Base-by-base conservation (phyloP, 352 stramenopile genomes). In the Plasmopara halstedii region DNA sequence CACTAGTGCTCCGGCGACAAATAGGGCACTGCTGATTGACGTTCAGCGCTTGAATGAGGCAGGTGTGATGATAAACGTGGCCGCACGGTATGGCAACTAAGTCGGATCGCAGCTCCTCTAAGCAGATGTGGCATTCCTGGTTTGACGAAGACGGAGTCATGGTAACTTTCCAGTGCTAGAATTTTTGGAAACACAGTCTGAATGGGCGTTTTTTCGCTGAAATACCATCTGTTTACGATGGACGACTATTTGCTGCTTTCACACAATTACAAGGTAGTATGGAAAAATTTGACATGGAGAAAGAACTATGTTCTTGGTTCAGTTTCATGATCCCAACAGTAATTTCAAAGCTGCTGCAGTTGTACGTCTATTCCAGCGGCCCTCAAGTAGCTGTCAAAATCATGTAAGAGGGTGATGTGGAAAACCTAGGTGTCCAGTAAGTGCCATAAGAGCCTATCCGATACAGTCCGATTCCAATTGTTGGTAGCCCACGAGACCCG, bases 71-170 rank as follows among this genome's bases (percentile, higher is more conserved):
- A 53, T 72, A 88, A 35, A 91, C 72, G 33, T 91, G 79, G 36
- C 79, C 76, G 36, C 79, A 91, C 6, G 70, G 74, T 23, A 61
- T 72, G 29, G 72, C 72, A 32, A 51, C 62, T 25, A 91, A 62
- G 19, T 87, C 67, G 4, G 59, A 49, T 3, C 70, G 76, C 26
- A 91, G 57, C 43, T 91, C 77, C 35, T 91, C 77, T 15, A 91
- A 67, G 26, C 79, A 91, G 47, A 91, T 91, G 47, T 88, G 79
- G 58, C 79, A 91, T 42, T 88, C 76, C 49, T 85, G 75, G 42
- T 49, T 65, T 3, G 42, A 34, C 15, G 41, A 50, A 22, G 42
- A 18, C 39, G 44, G 25, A 44, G 56, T 41, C 47, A 57, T 56
- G 25, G 25, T 29, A 10, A 10, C 25, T 5, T 10, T 29, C 7